phyloP scores from a whole-genome alignment of 1,139 yeast species.

The Taphrina deformans region DNA sequence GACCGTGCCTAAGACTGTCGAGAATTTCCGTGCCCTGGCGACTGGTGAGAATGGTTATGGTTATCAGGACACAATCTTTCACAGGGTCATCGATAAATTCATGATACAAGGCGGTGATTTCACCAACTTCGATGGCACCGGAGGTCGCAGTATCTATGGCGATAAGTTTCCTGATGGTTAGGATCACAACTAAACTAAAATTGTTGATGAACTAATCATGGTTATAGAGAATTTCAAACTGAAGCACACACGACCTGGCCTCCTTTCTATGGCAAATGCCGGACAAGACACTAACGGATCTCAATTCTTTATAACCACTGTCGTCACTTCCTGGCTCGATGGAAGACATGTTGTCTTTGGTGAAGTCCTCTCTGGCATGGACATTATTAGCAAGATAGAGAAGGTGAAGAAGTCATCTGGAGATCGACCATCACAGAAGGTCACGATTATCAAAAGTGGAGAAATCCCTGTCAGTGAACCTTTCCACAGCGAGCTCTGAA shows the following conservation, averaged over 20 bases:
- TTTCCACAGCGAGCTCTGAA: slow-evolving; percentile 28
- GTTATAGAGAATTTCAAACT: slow-evolving; percentile 54
- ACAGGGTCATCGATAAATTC: slow-evolving; percentile 72
- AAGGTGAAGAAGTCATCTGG: slow-evolving; percentile 39
- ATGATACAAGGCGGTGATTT: slow-evolving; percentile 99
- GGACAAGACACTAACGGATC: slow-evolving; percentile 96
- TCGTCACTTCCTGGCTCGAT: slow-evolving; percentile 67
- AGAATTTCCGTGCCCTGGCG: slow-evolving; percentile 85
- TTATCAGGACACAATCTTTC: slow-evolving; percentile 81
- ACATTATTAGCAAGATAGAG: slow-evolving; percentile 76
- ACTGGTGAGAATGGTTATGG: slow-evolving; percentile 78
- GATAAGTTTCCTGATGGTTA: slow-evolving; percentile 91
- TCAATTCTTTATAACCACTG: slow-evolving; percentile 85
- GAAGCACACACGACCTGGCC: slow-evolving; percentile 74
- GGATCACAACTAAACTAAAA: neutral
- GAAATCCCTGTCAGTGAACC: slow-evolving; percentile 52
- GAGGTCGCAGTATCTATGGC: slow-evolving; percentile 94
- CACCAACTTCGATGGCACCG: slow-evolving; percentile 84
- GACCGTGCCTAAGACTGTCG: slow-evolving; percentile 90
- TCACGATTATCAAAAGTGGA: slow-evolving; percentile 78
- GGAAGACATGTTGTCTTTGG: slow-evolving; percentile 98
- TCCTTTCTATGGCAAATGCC: slow-evolving; percentile 88
- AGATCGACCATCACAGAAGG: slow-evolving; percentile 67
- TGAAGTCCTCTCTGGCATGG: slow-evolving; percentile 77
- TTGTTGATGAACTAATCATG: neutral